Evolutionary conservation across 495 filamentous ascomycete species (phyloP), one percentile per base, ranked within the genome.

Genomic region (Lindgomyces ingoldianus): DNA sequence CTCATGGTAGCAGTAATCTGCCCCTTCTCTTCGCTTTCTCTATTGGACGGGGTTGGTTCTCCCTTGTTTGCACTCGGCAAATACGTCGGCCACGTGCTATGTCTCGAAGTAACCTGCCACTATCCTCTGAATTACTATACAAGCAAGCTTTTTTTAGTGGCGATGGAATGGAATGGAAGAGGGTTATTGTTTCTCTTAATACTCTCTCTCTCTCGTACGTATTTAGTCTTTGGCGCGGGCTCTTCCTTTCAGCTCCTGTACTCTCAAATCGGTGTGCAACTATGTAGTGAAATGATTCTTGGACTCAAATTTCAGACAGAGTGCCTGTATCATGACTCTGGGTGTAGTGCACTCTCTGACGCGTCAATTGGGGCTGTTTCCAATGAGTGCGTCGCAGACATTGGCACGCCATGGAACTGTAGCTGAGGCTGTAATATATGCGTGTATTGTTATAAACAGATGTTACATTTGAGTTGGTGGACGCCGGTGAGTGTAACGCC

Each of bases 281-380:
- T 55, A 66, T 54, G 63, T 66, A 66, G 63, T 60, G 63, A 66
- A 66, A 66, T 60, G 63, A 66, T 55, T 29, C 29, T 53, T 60
- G 3, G 54, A 49, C 44, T 53, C 44, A 56, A 52, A 58, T 19
- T 4, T 55, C 14, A 39, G 33, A 22, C 41, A 16, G 14, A 25
- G 33, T 6, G 14, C 14, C 41, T 49, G 29, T 53, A 22, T 19
- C 9, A 48, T 62, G 19, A 14, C 24, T 54, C 58, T 19, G 45
- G 18, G 18, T 27, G 12, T 19, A 14, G 46, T 18, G 46, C 44
- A 51, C 2, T 1, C 26, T 54, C 26, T 62, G 33, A 55, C 48
- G 24, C 29, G 59, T 33, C 33, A 47, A 47, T 22, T 39, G n/a
- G n/a, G n/a, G n/a, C n/a, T n/a, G n/a, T n/a, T n/a, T n/a, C n/a